phyloP scores from a whole-genome alignment of 495 filamentous ascomycete species.

The Aspergillus haitiensis region DNA sequence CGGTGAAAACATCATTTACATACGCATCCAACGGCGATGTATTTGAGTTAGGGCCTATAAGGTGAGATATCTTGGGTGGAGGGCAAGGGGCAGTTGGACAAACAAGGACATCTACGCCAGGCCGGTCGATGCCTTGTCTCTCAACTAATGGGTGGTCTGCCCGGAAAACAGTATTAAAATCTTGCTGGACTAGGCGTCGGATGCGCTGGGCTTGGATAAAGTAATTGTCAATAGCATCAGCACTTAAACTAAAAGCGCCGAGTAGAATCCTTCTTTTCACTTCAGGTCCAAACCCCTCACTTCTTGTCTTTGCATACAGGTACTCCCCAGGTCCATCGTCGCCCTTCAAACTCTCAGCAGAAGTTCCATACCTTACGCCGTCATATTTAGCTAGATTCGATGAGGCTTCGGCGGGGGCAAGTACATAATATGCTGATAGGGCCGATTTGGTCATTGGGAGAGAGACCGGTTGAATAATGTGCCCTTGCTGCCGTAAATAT shows the following conservation, averaged over 20 bases:
- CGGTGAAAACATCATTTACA: constrained; percentile 92
- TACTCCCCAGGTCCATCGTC: constrained; percentile 45
- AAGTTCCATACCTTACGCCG: constrained; percentile 81
- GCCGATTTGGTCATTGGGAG: constrained; percentile 82
- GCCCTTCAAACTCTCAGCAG: constrained; percentile 35
- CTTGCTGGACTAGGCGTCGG: constrained; percentile 75
- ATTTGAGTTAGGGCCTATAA: constrained; percentile 35
- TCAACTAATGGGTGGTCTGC: constrained; percentile 61
- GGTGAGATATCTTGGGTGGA: constrained; percentile 63
- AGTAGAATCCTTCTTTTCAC: constrained; percentile 84
- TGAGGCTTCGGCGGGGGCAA: constrained; percentile 92
- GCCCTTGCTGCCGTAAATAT: constrained; percentile 59
- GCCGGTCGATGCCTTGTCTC: constrained; percentile 39
- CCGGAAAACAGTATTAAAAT: constrained; percentile 79
- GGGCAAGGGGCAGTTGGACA: constrained; percentile 81
- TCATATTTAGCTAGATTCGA: constrained; percentile 99
- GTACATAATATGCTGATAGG: constrained; percentile 89
- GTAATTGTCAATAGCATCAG: constrained; percentile 91
- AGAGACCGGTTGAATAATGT: constrained; percentile 71
- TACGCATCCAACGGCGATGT: constrained; percentile 59
- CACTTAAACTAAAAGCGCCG: constrained; percentile 87
- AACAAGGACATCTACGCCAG: constrained; percentile 79
- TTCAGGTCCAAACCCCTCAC: constrained; percentile 74
- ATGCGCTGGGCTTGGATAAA: constrained; percentile 92
- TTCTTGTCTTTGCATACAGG: constrained; percentile 74